A percentile compares a stretch with the other conserved stretches of the same genome.
phyloP scores from a whole-genome alignment of 2,329 filamentous ascomycete genomes.

The Bipolaris gigantea region DNA sequence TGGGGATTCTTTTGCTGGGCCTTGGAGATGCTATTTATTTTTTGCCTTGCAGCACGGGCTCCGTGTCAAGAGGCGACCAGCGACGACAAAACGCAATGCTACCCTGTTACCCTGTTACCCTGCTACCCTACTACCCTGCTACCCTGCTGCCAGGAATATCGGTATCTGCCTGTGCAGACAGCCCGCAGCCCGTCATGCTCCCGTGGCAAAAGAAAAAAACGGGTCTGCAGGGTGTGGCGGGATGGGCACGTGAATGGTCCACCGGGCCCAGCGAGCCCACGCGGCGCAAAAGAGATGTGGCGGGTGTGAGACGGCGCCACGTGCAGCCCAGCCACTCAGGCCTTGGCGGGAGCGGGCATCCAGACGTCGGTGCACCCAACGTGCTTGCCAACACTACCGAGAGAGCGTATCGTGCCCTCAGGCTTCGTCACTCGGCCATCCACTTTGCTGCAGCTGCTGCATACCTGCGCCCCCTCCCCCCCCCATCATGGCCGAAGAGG shows the following conservation, averaged over 20 bases:
- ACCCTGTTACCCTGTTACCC: no score
- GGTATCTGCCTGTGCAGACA: neutral
- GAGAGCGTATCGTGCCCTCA: slow-evolving; percentile 18
- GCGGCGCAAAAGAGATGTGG: neutral
- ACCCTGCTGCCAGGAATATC: neutral
- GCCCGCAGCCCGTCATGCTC: no score
- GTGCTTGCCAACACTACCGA: slow-evolving; percentile 16
- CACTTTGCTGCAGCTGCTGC: slow-evolving; percentile 21
- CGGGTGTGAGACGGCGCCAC: slow-evolving; percentile 14
- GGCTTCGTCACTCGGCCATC: slow-evolving; percentile 16
- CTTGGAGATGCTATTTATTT: neutral
- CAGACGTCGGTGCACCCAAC: slow-evolving; percentile 20
- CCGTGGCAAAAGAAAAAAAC: neutral
- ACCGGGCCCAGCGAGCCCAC: no score
- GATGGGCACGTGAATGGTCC: neutral
- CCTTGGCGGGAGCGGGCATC: slow-evolving; percentile 12
- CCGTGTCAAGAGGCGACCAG: slow-evolving; percentile 7
- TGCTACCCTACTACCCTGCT: neutral
- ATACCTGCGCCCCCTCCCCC: slow-evolving; percentile 18
- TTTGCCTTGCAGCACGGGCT: neutral
- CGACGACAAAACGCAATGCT: neutral
- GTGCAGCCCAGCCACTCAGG: slow-evolving; percentile 18
- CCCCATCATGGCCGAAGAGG: slow-evolving; percentile 31
- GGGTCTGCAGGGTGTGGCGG: neutral
- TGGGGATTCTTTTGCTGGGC: neutral